Percentiles rank a stretch among this genome's conserved stretches.
Evolutionary conservation across 495 filamentous ascomycete species (phyloP).

Genomic region (Aspergillus incahuasiensis): DNA sequence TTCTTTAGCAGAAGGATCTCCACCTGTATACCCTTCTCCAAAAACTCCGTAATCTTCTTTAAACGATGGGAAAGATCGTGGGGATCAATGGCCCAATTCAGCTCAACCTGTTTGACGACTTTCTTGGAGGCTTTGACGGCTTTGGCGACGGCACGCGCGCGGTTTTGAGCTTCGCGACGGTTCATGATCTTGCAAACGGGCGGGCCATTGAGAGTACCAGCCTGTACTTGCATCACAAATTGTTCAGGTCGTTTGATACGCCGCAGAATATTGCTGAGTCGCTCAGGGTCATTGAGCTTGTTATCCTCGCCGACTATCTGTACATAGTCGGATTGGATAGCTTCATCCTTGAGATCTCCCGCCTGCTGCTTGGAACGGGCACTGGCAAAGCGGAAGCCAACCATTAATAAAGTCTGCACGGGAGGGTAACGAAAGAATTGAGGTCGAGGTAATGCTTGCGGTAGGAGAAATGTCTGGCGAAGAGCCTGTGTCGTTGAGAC

Average conservation of each 20-base stretch:
- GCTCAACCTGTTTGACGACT: conserved; percentile 64
- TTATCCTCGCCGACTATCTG: conserved; percentile 50
- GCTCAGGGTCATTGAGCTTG: conserved; percentile 41
- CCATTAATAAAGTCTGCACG: conserved; percentile 11
- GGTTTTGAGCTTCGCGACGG: conserved; percentile 38
- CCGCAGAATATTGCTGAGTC: conserved; percentile 39
- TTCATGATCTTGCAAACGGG: conserved; percentile 67
- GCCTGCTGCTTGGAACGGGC: conserved; percentile 7
- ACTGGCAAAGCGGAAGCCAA: conserved; percentile 11
- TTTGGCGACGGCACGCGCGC: conserved; percentile 40
- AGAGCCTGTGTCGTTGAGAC: conserved; percentile 36
- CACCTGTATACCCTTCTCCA: conserved; percentile 60
- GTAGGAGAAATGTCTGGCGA: conserved; percentile 31
- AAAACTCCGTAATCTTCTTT: conserved; percentile 54
- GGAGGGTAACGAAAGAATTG: conserved; percentile 13
- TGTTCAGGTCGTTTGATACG: conserved; percentile 45
- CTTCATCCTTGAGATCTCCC: conserved; percentile 39
- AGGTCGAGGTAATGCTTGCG: conserved; percentile 17
- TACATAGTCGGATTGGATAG: conserved; percentile 50
- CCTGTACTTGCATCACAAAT: conserved; percentile 55
- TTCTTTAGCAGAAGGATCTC: conserved; percentile 54
- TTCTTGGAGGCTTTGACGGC: conserved; percentile 28
- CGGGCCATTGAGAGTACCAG: conserved; percentile 20
- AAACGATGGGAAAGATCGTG: conserved; percentile 62
- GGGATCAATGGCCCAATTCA: conserved; percentile 76